phyloP scores from a whole-genome alignment of 495 filamentous ascomycete species.

The Aspergillus bertholletiae region DNA sequence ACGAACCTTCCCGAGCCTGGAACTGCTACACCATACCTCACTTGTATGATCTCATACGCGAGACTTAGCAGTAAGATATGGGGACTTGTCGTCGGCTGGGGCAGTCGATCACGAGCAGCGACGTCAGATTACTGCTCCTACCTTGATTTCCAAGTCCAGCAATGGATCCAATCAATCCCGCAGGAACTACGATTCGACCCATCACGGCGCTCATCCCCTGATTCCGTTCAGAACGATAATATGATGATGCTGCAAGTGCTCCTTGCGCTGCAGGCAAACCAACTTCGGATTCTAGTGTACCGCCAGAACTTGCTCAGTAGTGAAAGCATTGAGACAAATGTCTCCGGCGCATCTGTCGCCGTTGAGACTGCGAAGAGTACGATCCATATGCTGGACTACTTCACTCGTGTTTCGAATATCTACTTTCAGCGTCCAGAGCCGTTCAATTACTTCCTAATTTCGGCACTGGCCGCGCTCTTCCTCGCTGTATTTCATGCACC shows the following conservation, averaged over 20 bases:
- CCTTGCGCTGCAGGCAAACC: slow-evolving; percentile 67
- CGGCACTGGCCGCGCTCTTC: slow-evolving; percentile 73
- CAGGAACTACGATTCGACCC: slow-evolving; percentile 52
- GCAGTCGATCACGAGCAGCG: slow-evolving; percentile 42
- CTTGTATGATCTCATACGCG: slow-evolving; percentile 63
- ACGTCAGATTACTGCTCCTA: slow-evolving; percentile 63
- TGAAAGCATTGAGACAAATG: slow-evolving; percentile 65
- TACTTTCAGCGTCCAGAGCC: slow-evolving; percentile 74
- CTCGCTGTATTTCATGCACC: slow-evolving; percentile 77
- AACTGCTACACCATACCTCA: slow-evolving; percentile 33
- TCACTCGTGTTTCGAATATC: slow-evolving; percentile 68
- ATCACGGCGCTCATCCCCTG: slow-evolving; percentile 23
- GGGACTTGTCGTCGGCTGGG: slow-evolving; percentile 51
- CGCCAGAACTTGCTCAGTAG: slow-evolving; percentile 71
- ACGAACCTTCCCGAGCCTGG: slow-evolving; percentile 65
- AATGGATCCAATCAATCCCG: slow-evolving; percentile 67
- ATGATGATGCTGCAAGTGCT: slow-evolving; percentile 45
- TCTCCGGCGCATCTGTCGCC: slow-evolving; percentile 58
- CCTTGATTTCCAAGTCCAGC: slow-evolving; percentile 68
- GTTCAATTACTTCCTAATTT: slow-evolving; percentile 82
- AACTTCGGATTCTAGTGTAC: slow-evolving; percentile 77
- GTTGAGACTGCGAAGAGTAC: slow-evolving; percentile 76
- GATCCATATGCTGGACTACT: slow-evolving; percentile 64
- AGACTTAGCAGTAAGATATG: slow-evolving; percentile 73
- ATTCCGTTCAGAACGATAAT: slow-evolving; percentile 28